Conservation (phyloP, 768 basidiomycete genomes). For the Pisolithus tinctorius region DNA sequence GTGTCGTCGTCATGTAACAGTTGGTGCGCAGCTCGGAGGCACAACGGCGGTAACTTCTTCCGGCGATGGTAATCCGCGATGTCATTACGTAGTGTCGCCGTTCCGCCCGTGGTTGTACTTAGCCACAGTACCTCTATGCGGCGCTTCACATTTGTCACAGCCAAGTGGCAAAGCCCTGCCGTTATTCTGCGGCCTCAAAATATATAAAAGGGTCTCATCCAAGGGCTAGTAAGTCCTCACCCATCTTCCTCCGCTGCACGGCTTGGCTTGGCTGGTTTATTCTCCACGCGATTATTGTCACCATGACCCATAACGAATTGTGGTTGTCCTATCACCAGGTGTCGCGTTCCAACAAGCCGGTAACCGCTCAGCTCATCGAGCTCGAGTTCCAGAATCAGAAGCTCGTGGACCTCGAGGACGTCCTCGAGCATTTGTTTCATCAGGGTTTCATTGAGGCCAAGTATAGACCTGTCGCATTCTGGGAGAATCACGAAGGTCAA, state of each 20-base stretch:
- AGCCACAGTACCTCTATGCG: background rate
- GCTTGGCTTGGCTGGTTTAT: slow-evolving; percentile 1
- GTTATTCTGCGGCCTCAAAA: background rate
- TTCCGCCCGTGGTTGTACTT: background rate
- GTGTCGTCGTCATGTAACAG: too few relatives aligned
- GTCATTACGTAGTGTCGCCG: too few relatives aligned
- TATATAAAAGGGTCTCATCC: background rate
- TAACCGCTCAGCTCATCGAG: slow-evolving; percentile 42
- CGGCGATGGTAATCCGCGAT: too few relatives aligned
- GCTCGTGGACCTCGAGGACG: slow-evolving; percentile 40
- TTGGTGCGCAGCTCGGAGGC: too few relatives aligned
- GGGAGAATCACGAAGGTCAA: slow-evolving; percentile 35
- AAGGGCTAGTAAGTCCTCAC: background rate
- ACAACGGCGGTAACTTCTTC: too few relatives aligned
- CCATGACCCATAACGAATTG: slow-evolving; percentile 33
- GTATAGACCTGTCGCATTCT: slow-evolving; percentile 36
- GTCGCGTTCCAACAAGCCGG: slow-evolving; percentile 35
- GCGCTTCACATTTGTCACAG: background rate
- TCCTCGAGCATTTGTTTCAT: slow-evolving; percentile 38
- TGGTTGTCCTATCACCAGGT: slow-evolving; percentile 44
- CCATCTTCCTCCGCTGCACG: background rate
- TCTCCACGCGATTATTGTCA: slow-evolving; percentile 1
- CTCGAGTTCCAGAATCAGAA: slow-evolving; percentile 35
- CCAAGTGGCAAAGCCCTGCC: background rate
- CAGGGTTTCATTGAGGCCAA: slow-evolving; percentile 42